Percentiles rank a stretch among this genome's conserved stretches.
Evolutionary conservation across 1,139 yeast genomes (phyloP).

Genomic region (Arxiozyma telluris): DNA sequence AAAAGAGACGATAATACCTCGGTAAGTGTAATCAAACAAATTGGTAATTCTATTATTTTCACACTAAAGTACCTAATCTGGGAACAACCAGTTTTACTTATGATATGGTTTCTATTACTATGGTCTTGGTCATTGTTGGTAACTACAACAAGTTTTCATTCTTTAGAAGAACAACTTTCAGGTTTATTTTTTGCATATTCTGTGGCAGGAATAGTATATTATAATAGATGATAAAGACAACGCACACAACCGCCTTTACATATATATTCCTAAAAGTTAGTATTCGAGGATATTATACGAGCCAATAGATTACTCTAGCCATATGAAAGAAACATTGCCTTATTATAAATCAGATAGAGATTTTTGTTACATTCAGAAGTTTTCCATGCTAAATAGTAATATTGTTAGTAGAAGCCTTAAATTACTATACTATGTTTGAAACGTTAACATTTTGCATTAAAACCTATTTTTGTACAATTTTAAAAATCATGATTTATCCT

Average conservation of each 20-base stretch:
- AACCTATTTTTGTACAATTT: too few species aligned
- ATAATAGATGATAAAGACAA: background rate
- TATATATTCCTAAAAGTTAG: background rate
- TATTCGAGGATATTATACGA: background rate
- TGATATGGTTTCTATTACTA: background rate
- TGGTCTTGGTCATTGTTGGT: slow-evolving; percentile 6
- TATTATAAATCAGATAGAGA: too few species aligned
- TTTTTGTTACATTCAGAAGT: too few species aligned
- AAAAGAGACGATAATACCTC: too few species aligned
- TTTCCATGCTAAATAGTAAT: background rate
- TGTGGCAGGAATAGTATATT: slow-evolving; percentile 10
- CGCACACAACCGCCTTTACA: background rate
- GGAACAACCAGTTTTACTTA: slow-evolving; percentile 7
- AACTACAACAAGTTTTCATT: slow-evolving; percentile 43
- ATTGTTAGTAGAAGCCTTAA: too few species aligned
- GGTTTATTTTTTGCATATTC: slow-evolving; percentile 24
- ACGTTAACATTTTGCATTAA: too few species aligned
- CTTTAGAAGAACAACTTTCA: slow-evolving; percentile 45
- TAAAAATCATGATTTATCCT: too few species aligned
- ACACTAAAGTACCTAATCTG: background rate
- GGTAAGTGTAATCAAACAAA: background rate
- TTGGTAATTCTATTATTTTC: background rate
- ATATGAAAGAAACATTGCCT: background rate
- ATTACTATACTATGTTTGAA: too few species aligned
- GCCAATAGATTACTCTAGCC: background rate